phyloP scores from a whole-genome alignment of 352 stramenopile genomes.

The Pythium brachiatum region DNA sequence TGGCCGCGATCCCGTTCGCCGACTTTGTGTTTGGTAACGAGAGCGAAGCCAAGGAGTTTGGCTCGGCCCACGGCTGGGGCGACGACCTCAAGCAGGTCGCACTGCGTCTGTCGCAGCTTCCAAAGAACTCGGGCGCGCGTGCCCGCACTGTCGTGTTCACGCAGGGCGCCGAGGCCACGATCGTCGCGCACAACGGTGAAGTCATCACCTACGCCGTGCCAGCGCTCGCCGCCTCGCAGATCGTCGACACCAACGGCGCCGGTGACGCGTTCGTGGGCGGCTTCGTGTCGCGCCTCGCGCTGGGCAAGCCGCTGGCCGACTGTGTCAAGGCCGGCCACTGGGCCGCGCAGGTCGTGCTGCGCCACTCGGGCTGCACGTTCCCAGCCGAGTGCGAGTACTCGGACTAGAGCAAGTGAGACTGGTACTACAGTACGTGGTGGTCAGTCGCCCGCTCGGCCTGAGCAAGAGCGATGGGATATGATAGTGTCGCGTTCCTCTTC shows the following conservation, averaged over 20 bases:
- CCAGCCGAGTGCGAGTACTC: constrained; percentile 91
- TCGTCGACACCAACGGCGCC: constrained; percentile 99
- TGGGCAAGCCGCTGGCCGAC: constrained; percentile 82
- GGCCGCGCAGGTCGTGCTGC: constrained; percentile 96
- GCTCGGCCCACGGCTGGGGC: constrained; percentile 88
- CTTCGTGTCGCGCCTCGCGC: constrained; percentile 94
- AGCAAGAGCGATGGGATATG: constrained; percentile 24
- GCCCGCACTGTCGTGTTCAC: constrained; percentile 98
- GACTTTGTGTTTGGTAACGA: constrained; percentile 99
- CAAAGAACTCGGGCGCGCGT: constrained; percentile 91
- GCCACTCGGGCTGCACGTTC: constrained; percentile 96
- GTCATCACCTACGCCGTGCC: constrained; percentile 92
- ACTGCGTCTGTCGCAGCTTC: constrained; percentile 90
- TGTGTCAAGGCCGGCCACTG: constrained; percentile 97
- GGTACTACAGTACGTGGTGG: no score
- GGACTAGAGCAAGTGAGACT: constrained; percentile 38
- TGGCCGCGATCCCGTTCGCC: constrained; percentile 92
- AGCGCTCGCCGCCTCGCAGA: constrained; percentile 79
- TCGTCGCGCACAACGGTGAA: constrained; percentile 95
- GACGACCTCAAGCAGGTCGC: constrained; percentile 90
- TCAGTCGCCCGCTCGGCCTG: neutral
- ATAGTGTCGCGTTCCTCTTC: constrained; percentile 20
- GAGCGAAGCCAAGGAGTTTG: constrained; percentile 96
- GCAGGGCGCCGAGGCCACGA: constrained; percentile 94
- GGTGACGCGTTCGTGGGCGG: constrained; percentile 99